Evolutionary conservation across 2,329 filamentous ascomycete genomes (phyloP).

Genomic region (Sporothrix globosa): DNA sequence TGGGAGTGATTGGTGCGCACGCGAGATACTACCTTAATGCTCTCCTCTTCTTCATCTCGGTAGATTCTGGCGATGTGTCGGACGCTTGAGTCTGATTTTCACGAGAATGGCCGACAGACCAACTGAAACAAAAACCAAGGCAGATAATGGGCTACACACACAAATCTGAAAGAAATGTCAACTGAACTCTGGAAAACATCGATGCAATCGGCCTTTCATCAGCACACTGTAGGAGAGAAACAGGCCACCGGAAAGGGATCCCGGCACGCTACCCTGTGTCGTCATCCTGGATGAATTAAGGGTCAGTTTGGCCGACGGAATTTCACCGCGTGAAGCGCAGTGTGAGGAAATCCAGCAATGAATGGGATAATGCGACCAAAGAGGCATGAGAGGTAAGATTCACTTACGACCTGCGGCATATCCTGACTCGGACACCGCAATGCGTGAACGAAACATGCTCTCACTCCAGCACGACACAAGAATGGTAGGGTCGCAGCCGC

Average conservation of each 20-base stretch:
- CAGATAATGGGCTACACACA: not conserved
- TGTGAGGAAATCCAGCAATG: not conserved
- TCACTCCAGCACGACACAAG: not conserved
- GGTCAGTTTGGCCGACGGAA: conserved; percentile 11
- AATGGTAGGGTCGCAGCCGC: conserved; percentile 19
- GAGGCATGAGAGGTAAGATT: not conserved
- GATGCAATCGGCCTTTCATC: not conserved
- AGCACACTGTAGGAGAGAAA: not conserved
- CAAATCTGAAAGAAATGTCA: not conserved
- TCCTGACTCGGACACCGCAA: conserved; percentile 1
- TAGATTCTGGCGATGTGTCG: not conserved
- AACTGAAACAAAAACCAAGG: conserved; percentile 3
- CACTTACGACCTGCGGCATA: not conserved
- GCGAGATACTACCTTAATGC: not conserved
- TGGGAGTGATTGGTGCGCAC: not conserved
- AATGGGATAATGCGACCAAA: not conserved
- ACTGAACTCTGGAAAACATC: not conserved
- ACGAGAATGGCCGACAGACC: not conserved
- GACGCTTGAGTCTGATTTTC: conserved; percentile 12
- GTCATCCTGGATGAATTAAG: not conserved
- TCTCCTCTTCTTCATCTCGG: not conserved
- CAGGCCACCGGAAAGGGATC: conserved; percentile 5
- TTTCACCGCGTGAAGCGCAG: conserved; percentile 23
- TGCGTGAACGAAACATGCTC: not conserved
- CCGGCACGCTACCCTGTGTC: conserved; percentile 1